Evolutionary conservation across 176 grass and related monocot genomes (phyloP), one percentile per base, ranked within the genome.

Genomic region (Oryza meridionalis): DNA sequence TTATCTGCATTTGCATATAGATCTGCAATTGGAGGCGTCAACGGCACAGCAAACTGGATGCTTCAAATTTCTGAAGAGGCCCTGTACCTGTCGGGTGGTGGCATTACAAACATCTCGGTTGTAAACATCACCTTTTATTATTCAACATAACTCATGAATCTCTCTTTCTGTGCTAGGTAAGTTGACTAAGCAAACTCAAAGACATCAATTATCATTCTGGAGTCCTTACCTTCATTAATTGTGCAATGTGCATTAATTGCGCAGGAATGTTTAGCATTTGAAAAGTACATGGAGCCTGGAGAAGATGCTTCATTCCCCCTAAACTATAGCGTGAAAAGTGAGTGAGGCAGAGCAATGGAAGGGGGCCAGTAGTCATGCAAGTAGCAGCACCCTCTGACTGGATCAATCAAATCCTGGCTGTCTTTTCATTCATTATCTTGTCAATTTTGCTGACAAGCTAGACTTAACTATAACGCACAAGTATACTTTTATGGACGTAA

Each of bases 71-170:
- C 26, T 55, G 47, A 50, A n/a, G 47, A 75, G 32, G 9, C 26
- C 9, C 8, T 0, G 25, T 50, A 68, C 64, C 64, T 69, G 17
- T 69, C 27, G 21, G 21, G 27, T 42, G 35, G 33, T 79, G 62
- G 25, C 40, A 79, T 29, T 47, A 51, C 40, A 79, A 80, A 79
- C 61, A 79, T 79, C 35, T 79, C 46, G 29, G 44, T 67, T 67
- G 63, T 49, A 33, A 50, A 69, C 43, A 68, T 68, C 64, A 68
- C 24, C 42, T 80, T 50, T 25, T 1, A 19, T 80, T 12, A 16
- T 67, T 68, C 64, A 33, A 80, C 21, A 67, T 21, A 50, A 68
- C 67, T 68, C 42, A 80, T 27, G 14, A 35, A 11, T 51, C 33
- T 80, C 43, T 50, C 42, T 68, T 50, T 12, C 32, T 35, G 32